Evolutionary conservation across 495 filamentous ascomycete species (phyloP).

Genomic region (Penicillium goetzii): DNA sequence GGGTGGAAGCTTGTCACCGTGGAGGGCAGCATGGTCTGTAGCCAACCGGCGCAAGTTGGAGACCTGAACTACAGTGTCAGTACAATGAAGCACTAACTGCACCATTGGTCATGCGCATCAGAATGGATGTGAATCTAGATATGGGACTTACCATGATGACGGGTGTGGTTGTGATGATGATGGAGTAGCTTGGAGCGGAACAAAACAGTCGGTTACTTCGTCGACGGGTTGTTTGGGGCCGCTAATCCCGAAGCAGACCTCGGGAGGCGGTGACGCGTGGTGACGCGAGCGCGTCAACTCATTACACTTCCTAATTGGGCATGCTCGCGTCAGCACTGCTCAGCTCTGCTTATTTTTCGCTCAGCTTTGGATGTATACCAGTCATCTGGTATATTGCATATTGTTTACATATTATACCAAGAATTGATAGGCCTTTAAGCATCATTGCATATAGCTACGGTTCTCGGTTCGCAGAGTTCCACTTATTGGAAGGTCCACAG

Average conservation of each 20-base stretch:
- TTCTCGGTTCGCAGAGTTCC: neutral
- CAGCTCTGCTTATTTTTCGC: no score
- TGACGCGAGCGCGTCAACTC: constrained; percentile 22
- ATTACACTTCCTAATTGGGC: constrained; percentile 26
- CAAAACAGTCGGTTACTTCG: constrained; percentile 35
- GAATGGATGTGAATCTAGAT: neutral
- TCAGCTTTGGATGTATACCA: neutral
- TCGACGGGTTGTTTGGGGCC: constrained; percentile 30
- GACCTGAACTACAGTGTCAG: constrained; percentile 32
- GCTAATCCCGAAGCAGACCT: constrained; percentile 30
- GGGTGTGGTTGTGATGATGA: constrained; percentile 10
- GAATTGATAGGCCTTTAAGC: neutral
- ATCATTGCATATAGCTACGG: neutral
- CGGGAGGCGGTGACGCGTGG: constrained; percentile 20
- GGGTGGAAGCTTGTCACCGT: constrained; percentile 60
- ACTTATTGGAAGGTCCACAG: neutral
- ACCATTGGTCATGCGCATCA: neutral
- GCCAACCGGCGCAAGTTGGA: constrained; percentile 66
- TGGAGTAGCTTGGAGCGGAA: neutral
- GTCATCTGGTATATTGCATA: neutral
- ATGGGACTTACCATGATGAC: constrained; percentile 25
- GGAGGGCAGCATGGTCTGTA: constrained; percentile 65
- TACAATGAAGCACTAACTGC: neutral
- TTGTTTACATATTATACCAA: neutral
- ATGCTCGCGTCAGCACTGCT: neutral